Evolutionary conservation across 169 alveolate genomes (phyloP).

Genomic region (Plasmodium fragile): DNA sequence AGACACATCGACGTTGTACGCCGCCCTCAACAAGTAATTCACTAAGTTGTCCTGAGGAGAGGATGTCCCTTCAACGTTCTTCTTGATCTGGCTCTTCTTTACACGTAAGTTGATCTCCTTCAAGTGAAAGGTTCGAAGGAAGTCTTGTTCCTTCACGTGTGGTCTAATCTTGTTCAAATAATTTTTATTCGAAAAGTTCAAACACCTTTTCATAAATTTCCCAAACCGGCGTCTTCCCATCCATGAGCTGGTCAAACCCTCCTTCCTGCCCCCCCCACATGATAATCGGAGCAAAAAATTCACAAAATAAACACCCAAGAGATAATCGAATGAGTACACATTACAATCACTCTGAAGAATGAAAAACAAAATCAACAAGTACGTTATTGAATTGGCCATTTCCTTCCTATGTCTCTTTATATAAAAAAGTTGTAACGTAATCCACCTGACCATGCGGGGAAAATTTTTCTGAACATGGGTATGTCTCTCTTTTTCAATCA

Average conservation of each 20-base stretch:
- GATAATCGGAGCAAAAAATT: constrained; percentile 1
- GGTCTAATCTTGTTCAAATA: neutral
- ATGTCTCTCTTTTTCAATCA: neutral
- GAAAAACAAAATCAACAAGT: constrained; percentile 37
- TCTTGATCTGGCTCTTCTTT: neutral
- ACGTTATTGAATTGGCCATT: neutral
- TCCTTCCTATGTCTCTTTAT: constrained; percentile 22
- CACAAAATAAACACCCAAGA: constrained; percentile 4
- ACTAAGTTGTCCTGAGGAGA: neutral
- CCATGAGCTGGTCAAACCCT: neutral
- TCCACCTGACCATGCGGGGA: constrained; percentile 9
- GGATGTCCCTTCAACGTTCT: neutral
- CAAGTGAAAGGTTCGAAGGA: neutral
- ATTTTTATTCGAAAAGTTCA: neutral
- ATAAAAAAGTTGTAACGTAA: constrained; percentile 32
- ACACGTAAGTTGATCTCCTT: neutral
- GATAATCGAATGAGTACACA: neutral
- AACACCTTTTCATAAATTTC: neutral
- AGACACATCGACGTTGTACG: neutral
- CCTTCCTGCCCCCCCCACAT: neutral
- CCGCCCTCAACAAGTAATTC: neutral
- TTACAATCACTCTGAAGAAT: constrained; percentile 7
- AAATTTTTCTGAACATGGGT: neutral
- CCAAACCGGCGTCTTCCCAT: neutral
- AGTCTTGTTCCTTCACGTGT: neutral